Percentiles rank a stretch among this genome's conserved stretches.
phyloP scores from a whole-genome alignment of 225 moss, liverwort and hornwort species.

The Polytrichum commune region DNA sequence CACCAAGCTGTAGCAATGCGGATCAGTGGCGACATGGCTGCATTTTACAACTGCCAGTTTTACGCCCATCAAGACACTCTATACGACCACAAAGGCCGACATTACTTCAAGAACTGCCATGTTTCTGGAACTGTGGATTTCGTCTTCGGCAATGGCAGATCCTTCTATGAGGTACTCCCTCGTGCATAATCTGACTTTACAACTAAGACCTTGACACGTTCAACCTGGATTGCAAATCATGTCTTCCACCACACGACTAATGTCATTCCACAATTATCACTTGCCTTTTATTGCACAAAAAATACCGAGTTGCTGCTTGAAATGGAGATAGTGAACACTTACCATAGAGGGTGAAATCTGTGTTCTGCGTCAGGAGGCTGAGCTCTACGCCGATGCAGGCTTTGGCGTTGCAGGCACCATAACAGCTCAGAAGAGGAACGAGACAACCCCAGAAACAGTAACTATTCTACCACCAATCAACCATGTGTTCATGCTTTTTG shows the following conservation, averaged over 20 bases:
- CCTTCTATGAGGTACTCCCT: conserved; percentile 43
- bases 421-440: conserved; percentile 65
- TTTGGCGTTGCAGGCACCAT: conserved; percentile 31
- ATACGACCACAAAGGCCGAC: conserved; percentile 72
- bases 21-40: conserved; percentile 65
- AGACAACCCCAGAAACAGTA: conserved; percentile 38
- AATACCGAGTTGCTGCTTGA: too few species aligned
- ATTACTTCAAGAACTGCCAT: conserved; percentile 65
- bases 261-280: too few species aligned
- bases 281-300: too few species aligned
- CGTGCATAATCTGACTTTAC: too few species aligned
- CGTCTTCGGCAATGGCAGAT: conserved; percentile 69
- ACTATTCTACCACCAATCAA: background rate
- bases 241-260: too few species aligned
- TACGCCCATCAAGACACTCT: conserved; percentile 63
- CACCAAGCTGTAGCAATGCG: conserved; percentile 71
- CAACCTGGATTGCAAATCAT: background rate
- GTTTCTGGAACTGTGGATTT: conserved; percentile 64
- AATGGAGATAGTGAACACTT: background rate
- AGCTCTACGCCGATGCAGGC: conserved; percentile 29
- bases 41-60: conserved; percentile 60
- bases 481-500: too few species aligned
- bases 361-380: conserved; percentile 24
- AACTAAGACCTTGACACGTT: background rate
- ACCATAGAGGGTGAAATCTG: too few species aligned